These are phyloP conservation scores for Fusarium poae DNA, from an alignment of 2,329 filamentous ascomycete genomes.

Conservation along the genomic window DNA sequence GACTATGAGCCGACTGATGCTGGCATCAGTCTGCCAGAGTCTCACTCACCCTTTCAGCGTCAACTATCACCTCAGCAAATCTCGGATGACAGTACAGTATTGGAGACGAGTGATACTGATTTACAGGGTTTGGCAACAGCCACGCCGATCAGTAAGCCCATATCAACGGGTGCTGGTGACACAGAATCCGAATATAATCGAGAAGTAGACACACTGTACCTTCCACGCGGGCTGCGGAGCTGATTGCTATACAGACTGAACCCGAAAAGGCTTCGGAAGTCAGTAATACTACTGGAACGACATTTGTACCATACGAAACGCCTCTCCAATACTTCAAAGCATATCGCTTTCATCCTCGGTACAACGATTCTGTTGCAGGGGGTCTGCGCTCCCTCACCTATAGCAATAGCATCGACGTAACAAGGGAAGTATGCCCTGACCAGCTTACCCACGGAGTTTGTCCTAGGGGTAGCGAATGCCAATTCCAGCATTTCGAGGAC, in stretches of 20 bases:
- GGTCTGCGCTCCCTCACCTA: conserved; percentile 93
- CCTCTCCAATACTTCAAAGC: conserved; percentile 85
- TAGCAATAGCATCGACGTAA: conserved; percentile 87
- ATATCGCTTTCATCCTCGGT: conserved; percentile 90
- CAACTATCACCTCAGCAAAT: conserved; percentile 18
- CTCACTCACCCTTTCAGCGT: conserved; percentile 13
- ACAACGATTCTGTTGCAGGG: conserved; percentile 74
- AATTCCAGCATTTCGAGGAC: conserved; percentile 79
- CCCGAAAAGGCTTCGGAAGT: conserved; percentile 9
- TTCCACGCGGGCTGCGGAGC: conserved; percentile 21
- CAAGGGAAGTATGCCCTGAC: conserved; percentile 79
- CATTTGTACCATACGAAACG: conserved; percentile 78
- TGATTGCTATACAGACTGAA: conserved; percentile 44
- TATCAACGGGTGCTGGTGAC: conserved; percentile 50
- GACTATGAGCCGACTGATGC: conserved; percentile 68
- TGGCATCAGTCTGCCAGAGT: conserved; percentile 33
- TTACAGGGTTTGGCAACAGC: conserved; percentile 42
- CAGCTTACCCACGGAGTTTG: conserved; percentile 80
- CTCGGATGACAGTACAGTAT: conserved; percentile 38
- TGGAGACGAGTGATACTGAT: conserved; percentile 49
- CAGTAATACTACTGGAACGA: conserved; percentile 26
- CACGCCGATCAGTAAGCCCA: conserved; percentile 47
- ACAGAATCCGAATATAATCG: conserved; percentile 48
- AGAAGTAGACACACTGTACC: conserved; percentile 60
- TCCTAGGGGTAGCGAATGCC: conserved; percentile 76